A percentile compares a stretch with the other conserved stretches of the same genome.
These are phyloP conservation scores for Calcarisporium arbuscula DNA, from an alignment of 2,329 filamentous ascomycete genomes.

Conservation along the genomic window DNA sequence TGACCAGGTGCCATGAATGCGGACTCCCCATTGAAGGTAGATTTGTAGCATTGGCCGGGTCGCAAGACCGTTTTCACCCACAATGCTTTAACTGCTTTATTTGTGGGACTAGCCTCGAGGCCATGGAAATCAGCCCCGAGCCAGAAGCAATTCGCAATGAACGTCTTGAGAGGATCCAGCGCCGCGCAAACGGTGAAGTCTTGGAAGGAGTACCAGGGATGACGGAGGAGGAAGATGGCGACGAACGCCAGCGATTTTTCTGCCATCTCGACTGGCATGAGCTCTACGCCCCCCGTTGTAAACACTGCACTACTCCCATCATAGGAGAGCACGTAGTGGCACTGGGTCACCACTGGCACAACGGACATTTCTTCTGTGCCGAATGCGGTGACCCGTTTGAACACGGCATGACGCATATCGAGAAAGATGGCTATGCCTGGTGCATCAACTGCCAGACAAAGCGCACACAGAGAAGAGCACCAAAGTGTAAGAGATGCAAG, in stretches of 20 bases:
- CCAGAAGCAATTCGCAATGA: conserved; percentile 65
- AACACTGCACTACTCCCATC: conserved; percentile 94
- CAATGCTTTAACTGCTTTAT: conserved; percentile 87
- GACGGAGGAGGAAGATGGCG: conserved; percentile 65
- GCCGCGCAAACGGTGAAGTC: conserved; percentile 51
- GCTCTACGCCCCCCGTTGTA: conserved; percentile 84
- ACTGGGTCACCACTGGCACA: conserved; percentile 92
- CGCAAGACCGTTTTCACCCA: conserved; percentile 75
- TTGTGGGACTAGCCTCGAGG: conserved; percentile 83
- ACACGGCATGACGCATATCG: conserved; percentile 64
- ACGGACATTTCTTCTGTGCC: conserved; percentile 97
- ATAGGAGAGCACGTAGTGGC: conserved; percentile 91
- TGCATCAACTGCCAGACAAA: conserved; percentile 90
- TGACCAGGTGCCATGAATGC: conserved; percentile 79
- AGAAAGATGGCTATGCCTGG: conserved; percentile 97
- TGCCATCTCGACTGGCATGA: conserved; percentile 99
- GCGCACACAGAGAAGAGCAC: conserved; percentile 78
- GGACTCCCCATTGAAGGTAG: conserved; percentile 79
- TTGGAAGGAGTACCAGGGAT: conserved; percentile 57
- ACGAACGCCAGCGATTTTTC: conserved; percentile 75
- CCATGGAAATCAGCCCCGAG: conserved; percentile 93
- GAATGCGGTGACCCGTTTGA: conserved; percentile 96
- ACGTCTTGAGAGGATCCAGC: conserved; percentile 66
- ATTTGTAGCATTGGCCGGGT: conserved; percentile 75
- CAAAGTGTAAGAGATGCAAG: conserved; percentile 82